These are phyloP conservation scores for Cladosporium sp. DNA, from an alignment of 2,329 filamentous ascomycete genomes.

Conservation along the genomic window DNA sequence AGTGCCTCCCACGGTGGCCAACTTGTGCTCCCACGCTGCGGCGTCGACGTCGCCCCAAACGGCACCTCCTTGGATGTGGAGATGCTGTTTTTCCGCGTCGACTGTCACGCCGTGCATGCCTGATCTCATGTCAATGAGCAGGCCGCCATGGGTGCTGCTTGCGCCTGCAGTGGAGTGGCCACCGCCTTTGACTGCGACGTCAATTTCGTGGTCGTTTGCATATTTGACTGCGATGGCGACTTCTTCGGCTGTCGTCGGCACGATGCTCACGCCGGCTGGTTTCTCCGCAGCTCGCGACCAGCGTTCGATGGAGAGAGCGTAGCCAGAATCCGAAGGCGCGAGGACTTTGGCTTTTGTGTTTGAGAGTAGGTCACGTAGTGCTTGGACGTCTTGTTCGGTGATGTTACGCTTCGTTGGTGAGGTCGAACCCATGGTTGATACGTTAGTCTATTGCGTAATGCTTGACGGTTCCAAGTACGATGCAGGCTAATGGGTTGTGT, in stretches of 20 bases:
- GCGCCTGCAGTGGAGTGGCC: slow-evolving; percentile 54
- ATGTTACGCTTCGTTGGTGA: slow-evolving; percentile 1
- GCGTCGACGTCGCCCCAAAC: slow-evolving; percentile 38
- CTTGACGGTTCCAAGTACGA: no score
- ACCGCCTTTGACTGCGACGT: slow-evolving; percentile 53
- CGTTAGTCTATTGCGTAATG: no score
- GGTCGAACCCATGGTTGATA: neutral
- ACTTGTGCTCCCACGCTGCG: slow-evolving; percentile 45
- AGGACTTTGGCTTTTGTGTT: slow-evolving; percentile 16
- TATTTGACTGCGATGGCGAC: slow-evolving; percentile 43
- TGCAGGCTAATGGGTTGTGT: no score
- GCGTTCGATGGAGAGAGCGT: slow-evolving; percentile 19
- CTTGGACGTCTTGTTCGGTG: slow-evolving; percentile 15
- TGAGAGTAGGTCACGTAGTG: slow-evolving; percentile 17
- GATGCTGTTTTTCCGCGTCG: slow-evolving; percentile 36
- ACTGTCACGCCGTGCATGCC: slow-evolving; percentile 48
- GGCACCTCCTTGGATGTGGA: slow-evolving; percentile 21
- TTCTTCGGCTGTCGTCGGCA: slow-evolving; percentile 40
- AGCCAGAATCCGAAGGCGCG: slow-evolving; percentile 17
- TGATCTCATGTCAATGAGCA: slow-evolving; percentile 53
- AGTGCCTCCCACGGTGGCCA: slow-evolving; percentile 59
- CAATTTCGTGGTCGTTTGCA: slow-evolving; percentile 41
- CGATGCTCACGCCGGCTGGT: slow-evolving; percentile 40
- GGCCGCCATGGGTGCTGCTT: slow-evolving; percentile 48
- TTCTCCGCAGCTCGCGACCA: slow-evolving; percentile 27